Evolutionary conservation across 2,329 filamentous ascomycete species (phyloP), one percentile per base, ranked within the genome.

Genomic region (Emericellopsis atlantica): DNA sequence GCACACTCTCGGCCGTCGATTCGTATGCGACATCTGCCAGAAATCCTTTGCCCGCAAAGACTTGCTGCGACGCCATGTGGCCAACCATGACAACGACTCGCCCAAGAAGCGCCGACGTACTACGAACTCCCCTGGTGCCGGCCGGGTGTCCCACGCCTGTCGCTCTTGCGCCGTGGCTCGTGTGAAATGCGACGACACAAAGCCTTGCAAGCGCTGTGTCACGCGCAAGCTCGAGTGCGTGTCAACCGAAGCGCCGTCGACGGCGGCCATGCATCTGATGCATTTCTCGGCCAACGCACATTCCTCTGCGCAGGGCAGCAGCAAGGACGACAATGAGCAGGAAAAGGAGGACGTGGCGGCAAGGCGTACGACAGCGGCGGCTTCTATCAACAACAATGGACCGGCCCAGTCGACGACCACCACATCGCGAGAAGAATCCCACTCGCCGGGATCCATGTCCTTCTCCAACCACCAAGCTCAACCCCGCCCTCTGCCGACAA

Each of bases 41-140:
- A 74, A 74, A 49, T 66, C 66, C 5, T 74, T 74, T 51, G 67
- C 69, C 9, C 62, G 70, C 16, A 70, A 70, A 43, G 70, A 74
- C 49, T 59, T 74, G 10, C 58, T 73, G 40, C 71, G 71, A 46
- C 64, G 71, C 12, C 70, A 74, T 48, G 62, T 66, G 34, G 55
- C 64, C 36, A 73, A 72, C 45, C 71, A 74, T 45, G 60, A 67
- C 22, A 69, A 69, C 45, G 67, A 67, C 45, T 59, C 62, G 23
- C 59, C 60, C 37, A 70, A 69, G 48, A 70, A 66, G 48, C 58
- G 68, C 29, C 61, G 69, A 31, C 62, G 67, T 11, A 63, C 64
- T 39, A 61, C 62, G 35, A 53, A 65, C 2, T 65, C 65, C 1
- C 64, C 66, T 4, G 64, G 59, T 14, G 59, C 65, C 2, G 64